Evolutionary conservation across 2,329 filamentous ascomycete species (phyloP).

Genomic region (Colletotrichum eremochloae): DNA sequence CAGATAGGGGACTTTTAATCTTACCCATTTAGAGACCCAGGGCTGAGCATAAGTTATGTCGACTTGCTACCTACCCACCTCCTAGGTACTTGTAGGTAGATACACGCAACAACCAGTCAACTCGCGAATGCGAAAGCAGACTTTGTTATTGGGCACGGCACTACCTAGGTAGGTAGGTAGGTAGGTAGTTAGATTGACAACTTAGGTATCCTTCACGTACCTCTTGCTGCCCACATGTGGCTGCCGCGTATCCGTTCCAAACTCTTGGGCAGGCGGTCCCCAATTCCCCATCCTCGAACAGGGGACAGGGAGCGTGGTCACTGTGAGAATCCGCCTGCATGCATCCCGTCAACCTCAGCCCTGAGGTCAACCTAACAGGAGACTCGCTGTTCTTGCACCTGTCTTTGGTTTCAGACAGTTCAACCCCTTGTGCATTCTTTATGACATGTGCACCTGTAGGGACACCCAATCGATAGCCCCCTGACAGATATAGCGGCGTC

Average conservation of each 20-base stretch:
- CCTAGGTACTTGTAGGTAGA: neutral
- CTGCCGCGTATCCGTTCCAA: slow-evolving; percentile 37
- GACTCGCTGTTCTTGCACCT: neutral
- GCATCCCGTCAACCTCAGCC: slow-evolving; percentile 17
- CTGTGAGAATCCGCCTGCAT: slow-evolving; percentile 29
- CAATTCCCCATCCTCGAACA: slow-evolving; percentile 4
- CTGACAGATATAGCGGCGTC: slow-evolving; percentile 34
- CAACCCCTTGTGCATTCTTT: slow-evolving; percentile 10
- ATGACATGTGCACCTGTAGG: slow-evolving; percentile 11
- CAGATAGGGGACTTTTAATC: neutral
- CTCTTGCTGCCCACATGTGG: neutral
- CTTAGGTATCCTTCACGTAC: slow-evolving; percentile 15
- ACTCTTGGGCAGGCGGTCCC: slow-evolving; percentile 15
- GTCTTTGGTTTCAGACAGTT: slow-evolving; percentile 17
- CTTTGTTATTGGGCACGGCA: slow-evolving; percentile 4
- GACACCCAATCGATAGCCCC: slow-evolving; percentile 20
- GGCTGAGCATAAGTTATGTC: neutral
- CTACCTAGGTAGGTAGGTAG: no score
- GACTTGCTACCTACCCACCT: neutral
- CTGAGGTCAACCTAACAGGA: slow-evolving; percentile 7
- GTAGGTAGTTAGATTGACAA: neutral
- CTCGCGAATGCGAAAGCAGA: neutral
- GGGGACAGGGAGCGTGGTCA: slow-evolving; percentile 30
- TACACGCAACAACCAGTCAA: neutral
- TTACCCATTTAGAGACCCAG: neutral